Percentiles rank a stretch among this genome's conserved stretches.
Conservation (phyloP, 73 alveolate species). For the Paraurostyla sp. region DNA sequence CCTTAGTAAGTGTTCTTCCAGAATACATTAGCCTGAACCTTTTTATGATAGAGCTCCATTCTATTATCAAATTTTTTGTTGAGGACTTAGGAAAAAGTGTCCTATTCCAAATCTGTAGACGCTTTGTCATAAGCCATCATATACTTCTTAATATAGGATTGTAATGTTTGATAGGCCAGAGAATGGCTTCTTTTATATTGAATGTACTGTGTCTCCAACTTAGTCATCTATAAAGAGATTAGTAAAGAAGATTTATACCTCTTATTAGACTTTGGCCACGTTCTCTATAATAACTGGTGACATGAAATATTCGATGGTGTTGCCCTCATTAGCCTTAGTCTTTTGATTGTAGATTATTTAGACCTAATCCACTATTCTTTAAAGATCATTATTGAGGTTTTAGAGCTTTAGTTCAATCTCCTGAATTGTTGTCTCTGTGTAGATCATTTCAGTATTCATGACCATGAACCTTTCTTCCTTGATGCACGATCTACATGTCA, state of each 20-base stretch:
- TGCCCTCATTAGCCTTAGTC: background rate
- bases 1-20: background rate
- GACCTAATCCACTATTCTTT: background rate
- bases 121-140: background rate
- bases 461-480: background rate
- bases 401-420: constrained; percentile 1
- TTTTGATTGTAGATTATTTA: background rate
- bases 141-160: background rate
- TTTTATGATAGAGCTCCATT: constrained; percentile 11
- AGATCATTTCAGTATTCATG: background rate
- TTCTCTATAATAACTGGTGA: constrained; percentile 3
- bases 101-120: background rate
- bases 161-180: background rate
- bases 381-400: background rate
- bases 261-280: constrained; percentile 11
- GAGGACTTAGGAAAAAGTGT: background rate
- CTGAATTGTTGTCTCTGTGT: background rate
- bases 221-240: background rate
- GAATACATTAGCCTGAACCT: background rate
- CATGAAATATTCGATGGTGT: constrained; percentile 31
- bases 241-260: background rate
- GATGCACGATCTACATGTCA: no score
- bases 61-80: constrained; percentile 42
- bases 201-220: background rate
- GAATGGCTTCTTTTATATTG: background rate